Evolutionary conservation across 305 asterid genomes (phyloP).

Genomic region (Salvia sclarea): DNA sequence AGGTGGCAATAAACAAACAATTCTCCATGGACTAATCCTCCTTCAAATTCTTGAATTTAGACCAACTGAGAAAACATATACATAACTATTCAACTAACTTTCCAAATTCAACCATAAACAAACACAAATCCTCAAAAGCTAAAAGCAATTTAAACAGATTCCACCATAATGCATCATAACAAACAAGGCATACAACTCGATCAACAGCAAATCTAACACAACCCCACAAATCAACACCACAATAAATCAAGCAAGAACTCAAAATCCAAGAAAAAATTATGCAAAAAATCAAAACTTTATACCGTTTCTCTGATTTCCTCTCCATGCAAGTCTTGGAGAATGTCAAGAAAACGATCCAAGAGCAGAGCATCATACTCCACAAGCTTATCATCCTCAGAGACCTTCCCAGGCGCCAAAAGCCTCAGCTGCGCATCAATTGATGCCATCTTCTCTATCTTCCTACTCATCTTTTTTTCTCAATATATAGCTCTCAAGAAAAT

Average conservation of each 20-base stretch:
- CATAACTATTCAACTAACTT: slow-evolving; percentile 9
- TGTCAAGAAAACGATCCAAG: slow-evolving; percentile 69
- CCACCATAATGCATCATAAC: not conserved
- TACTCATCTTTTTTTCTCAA: slow-evolving; percentile 35
- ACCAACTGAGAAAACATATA: not conserved
- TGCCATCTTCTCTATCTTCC: slow-evolving; percentile 60
- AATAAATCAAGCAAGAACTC: not conserved
- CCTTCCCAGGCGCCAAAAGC: slow-evolving; percentile 69
- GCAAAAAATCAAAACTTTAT: slow-evolving; percentile 10
- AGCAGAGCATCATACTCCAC: slow-evolving; percentile 67
- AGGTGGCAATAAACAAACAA: not conserved
- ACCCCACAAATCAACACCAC: slow-evolving; percentile 10
- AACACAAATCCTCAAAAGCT: not conserved
- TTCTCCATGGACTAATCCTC: not conserved
- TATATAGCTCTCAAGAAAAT: slow-evolving; percentile 29
- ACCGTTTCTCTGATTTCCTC: slow-evolving; percentile 68
- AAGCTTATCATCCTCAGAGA: slow-evolving; percentile 66
- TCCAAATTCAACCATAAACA: not conserved
- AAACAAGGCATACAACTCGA: not conserved
- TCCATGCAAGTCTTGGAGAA: slow-evolving; percentile 75
- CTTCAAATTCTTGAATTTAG: not conserved
- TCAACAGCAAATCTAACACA: slow-evolving; percentile 1
- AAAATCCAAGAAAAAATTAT: not conserved
- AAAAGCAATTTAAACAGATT: not conserved
- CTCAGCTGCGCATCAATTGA: slow-evolving; percentile 73